Percentiles rank a stretch among this genome's conserved stretches.
These are phyloP conservation scores for Candida piceae DNA, from an alignment of 805 yeast species.

Conservation along the genomic window DNA sequence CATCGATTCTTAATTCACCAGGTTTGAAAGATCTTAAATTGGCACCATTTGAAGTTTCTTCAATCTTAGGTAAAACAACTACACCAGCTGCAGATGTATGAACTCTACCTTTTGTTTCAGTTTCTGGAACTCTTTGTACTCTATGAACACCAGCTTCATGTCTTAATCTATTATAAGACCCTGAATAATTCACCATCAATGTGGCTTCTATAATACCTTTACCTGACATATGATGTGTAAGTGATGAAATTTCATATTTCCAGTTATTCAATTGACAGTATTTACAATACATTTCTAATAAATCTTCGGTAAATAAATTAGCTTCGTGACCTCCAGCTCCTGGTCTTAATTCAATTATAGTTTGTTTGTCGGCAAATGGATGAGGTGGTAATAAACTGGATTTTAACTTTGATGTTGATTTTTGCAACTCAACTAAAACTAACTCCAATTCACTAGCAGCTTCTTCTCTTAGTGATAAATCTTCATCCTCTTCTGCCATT, in stretches of 20 bases:
- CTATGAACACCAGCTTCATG: slow-evolving; percentile 95
- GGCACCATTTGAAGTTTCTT: slow-evolving; percentile 44
- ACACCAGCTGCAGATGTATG: slow-evolving; percentile 98
- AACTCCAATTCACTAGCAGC: slow-evolving; percentile 57
- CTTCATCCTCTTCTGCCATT: slow-evolving; percentile 37
- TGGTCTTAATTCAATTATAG: slow-evolving; percentile 82
- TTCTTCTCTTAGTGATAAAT: slow-evolving; percentile 43
- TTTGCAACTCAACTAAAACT: slow-evolving; percentile 38
- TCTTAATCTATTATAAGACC: slow-evolving; percentile 67
- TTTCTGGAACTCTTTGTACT: slow-evolving; percentile 89
- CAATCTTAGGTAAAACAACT: slow-evolving; percentile 81
- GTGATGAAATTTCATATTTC: slow-evolving; percentile 58
- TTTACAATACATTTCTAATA: slow-evolving; percentile 74
- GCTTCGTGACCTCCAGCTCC: slow-evolving; percentile 98
- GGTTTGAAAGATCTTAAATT: slow-evolving; percentile 59
- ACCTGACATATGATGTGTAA: slow-evolving; percentile 52
- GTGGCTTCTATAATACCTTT: slow-evolving; percentile 75
- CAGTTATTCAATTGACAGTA: slow-evolving; percentile 64
- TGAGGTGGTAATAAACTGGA: slow-evolving; percentile 67
- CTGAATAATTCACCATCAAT: slow-evolving; percentile 65
- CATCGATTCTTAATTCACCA: slow-evolving; percentile 87
- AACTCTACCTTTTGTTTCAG: slow-evolving; percentile 89
- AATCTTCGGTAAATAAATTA: slow-evolving; percentile 74
- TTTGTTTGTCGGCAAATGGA: slow-evolving; percentile 68
- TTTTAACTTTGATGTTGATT: slow-evolving; percentile 43